Conservation (phyloP, 148 eudicot species). For the Oxyria digyna region DNA sequence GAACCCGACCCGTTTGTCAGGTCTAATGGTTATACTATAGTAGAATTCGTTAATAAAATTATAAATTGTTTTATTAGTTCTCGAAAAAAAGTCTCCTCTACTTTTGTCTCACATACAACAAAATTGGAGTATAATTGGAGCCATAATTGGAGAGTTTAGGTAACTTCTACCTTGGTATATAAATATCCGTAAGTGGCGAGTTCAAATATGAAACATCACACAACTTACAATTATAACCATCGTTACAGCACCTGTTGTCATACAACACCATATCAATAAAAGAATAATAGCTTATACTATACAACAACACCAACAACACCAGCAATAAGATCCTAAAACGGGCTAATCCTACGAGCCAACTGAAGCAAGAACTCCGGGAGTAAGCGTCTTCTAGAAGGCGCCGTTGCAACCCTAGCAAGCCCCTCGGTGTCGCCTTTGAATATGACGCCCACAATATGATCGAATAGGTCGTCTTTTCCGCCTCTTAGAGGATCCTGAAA, state of each 20-base stretch:
- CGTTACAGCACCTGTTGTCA: not conserved
- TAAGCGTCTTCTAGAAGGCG: conserved; percentile 67
- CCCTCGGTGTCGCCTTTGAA: conserved; percentile 68
- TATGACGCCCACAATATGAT: conserved; percentile 44
- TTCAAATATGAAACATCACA: too few species aligned
- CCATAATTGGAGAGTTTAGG: too few species aligned
- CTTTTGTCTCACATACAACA: too few species aligned
- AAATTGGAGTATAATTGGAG: too few species aligned
- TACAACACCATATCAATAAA: conserved; percentile 4
- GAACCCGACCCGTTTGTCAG: too few species aligned
- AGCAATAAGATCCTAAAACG: conserved; percentile 38
- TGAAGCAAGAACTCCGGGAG: conserved; percentile 66
- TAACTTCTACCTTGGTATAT: too few species aligned
- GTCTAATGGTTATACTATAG: too few species aligned
- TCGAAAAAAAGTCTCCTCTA: too few species aligned
- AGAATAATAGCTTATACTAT: conserved; percentile 9
- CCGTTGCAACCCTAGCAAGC: conserved; percentile 59
- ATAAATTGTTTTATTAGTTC: too few species aligned
- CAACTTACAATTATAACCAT: not conserved
- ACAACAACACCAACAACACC: not conserved
- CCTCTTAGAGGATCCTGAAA: conserved; percentile 88
- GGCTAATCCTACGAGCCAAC: conserved; percentile 68
- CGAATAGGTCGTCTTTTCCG: conserved; percentile 75
- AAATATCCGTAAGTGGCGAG: too few species aligned
- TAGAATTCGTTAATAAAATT: too few species aligned